A percentile compares a stretch with the other conserved stretches of the same genome.
phyloP scores from a whole-genome alignment of 352 stramenopile species.

The Saprolegnia parasitica region DNA sequence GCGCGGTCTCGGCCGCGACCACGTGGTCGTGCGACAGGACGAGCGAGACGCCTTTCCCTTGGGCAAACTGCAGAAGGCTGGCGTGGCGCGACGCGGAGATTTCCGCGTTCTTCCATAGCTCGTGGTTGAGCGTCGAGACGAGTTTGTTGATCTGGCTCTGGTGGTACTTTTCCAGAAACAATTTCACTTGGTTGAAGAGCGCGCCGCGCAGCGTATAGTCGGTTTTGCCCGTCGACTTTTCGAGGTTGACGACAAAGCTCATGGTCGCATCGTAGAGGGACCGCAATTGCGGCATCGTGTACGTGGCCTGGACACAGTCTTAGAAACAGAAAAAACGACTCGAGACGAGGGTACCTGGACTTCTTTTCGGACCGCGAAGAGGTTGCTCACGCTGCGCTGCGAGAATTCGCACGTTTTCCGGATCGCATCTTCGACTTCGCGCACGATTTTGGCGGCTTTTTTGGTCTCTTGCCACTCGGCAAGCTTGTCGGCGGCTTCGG shows the following conservation, averaged over 20 bases:
- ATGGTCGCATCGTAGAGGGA: slow-evolving; percentile 93
- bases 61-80: slow-evolving; percentile 88
- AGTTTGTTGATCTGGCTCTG: slow-evolving; percentile 89
- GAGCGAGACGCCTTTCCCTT: slow-evolving; percentile 80
- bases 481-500: slow-evolving; percentile 47
- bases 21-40: slow-evolving; percentile 64
- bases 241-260: slow-evolving; percentile 89
- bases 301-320: slow-evolving; percentile 37
- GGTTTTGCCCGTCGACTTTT: slow-evolving; percentile 87
- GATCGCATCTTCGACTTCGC: slow-evolving; percentile 80
- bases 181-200: slow-evolving; percentile 92
- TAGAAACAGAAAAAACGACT: background rate
- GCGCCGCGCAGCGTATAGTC: slow-evolving; percentile 90
- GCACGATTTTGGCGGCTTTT: slow-evolving; percentile 61
- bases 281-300: slow-evolving; percentile 91
- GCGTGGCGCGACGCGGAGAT: slow-evolving; percentile 88
- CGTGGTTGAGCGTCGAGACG: slow-evolving; percentile 92
- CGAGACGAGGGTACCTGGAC: slow-evolving; percentile 39
- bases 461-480: slow-evolving; percentile 77
- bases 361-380: slow-evolving; percentile 84
- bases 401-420: slow-evolving; percentile 84
- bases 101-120: slow-evolving; percentile 93
- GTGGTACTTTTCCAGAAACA: slow-evolving; percentile 94
- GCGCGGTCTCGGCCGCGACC: slow-evolving; percentile 53
- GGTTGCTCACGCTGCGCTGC: slow-evolving; percentile 78